A percentile compares a stretch with the other conserved stretches of the same genome.
Conservation (phyloP, 495 filamentous ascomycete genomes). For the Hapsidospora chrysogenum region DNA sequence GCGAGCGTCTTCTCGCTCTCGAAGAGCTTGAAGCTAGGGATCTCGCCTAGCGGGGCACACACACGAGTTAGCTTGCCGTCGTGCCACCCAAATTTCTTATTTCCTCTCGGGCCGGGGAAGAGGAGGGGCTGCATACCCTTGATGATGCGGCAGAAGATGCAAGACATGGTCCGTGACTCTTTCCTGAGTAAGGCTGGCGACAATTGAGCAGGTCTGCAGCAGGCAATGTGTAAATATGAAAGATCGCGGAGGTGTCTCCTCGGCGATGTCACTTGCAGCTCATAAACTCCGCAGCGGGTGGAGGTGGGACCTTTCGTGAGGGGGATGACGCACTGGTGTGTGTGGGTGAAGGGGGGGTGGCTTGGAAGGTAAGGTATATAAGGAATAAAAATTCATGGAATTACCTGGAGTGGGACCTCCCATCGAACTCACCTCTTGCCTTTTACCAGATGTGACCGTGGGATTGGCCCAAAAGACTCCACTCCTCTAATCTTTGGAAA, state of each 20-base stretch:
- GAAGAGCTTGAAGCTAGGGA: conserved; percentile 88
- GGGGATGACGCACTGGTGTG: too few species aligned
- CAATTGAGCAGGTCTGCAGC: too few species aligned
- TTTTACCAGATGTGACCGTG: conserved; percentile 50
- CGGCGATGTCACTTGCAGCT: too few species aligned
- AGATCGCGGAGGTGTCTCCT: too few species aligned
- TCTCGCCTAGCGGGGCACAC: conserved; percentile 41
- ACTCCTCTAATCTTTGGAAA: conserved; percentile 40
- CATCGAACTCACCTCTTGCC: conserved; percentile 42
- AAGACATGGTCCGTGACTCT: conserved; percentile 42
- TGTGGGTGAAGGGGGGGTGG: too few species aligned
- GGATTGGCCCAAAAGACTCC: conserved; percentile 34
- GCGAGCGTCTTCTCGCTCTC: conserved; percentile 86
- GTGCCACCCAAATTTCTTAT: too few species aligned
- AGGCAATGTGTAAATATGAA: too few species aligned
- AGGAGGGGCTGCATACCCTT: conserved; percentile 56
- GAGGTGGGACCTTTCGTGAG: too few species aligned
- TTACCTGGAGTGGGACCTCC: conserved; percentile 5
- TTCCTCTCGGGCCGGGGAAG: too few species aligned
- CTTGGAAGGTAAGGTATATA: too few species aligned
- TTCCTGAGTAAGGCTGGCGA: too few species aligned
- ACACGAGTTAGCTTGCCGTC: conserved; percentile 1
- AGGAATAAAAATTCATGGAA: not conserved
- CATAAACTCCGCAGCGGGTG: too few species aligned
- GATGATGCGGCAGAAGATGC: conserved; percentile 98